Percentiles rank a stretch among this genome's conserved stretches.
These are phyloP conservation scores for Drechslerella stenobrocha DNA, from an alignment of 2,329 filamentous ascomycete species.

Conservation along the genomic window DNA sequence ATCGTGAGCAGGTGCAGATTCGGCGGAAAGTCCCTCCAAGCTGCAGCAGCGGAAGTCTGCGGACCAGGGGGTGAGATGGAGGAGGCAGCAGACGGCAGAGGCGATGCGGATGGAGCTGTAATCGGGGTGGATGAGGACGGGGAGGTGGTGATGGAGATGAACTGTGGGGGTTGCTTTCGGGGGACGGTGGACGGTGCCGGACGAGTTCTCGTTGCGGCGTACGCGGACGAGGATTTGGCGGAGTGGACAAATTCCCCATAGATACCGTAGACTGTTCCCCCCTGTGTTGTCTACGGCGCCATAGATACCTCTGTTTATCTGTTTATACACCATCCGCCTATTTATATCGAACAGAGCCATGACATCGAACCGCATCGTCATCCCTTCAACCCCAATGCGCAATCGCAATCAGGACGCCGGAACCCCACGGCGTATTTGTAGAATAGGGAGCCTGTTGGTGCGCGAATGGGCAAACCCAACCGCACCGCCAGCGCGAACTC, in stretches of 20 bases:
- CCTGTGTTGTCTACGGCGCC: too few species aligned
- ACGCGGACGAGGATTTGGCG: slow-evolving; percentile 58
- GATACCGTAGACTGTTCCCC: too few species aligned
- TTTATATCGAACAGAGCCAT: too few species aligned
- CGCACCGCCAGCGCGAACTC: too few species aligned
- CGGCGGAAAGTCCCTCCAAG: slow-evolving; percentile 59
- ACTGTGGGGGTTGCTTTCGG: slow-evolving; percentile 85
- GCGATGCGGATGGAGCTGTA: slow-evolving; percentile 76
- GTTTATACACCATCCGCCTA: background rate
- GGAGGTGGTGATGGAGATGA: slow-evolving; percentile 72
- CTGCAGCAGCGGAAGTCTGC: slow-evolving; percentile 67
- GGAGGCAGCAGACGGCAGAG: slow-evolving; percentile 68
- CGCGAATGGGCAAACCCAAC: too few species aligned
- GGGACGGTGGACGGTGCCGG: slow-evolving; percentile 72
- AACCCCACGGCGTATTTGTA: too few species aligned
- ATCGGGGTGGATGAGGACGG: slow-evolving; percentile 72
- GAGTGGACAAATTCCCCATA: background rate
- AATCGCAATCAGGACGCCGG: too few species aligned
- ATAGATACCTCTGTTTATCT: background rate
- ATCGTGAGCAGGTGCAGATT: slow-evolving; percentile 74
- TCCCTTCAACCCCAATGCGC: too few species aligned
- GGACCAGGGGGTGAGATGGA: slow-evolving; percentile 73
- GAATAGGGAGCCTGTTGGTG: too few species aligned
- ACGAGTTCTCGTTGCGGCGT: slow-evolving; percentile 63
- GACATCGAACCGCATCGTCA: too few species aligned